phyloP scores from a whole-genome alignment of 306 rosid genomes.

The Castanospermum australe region DNA sequence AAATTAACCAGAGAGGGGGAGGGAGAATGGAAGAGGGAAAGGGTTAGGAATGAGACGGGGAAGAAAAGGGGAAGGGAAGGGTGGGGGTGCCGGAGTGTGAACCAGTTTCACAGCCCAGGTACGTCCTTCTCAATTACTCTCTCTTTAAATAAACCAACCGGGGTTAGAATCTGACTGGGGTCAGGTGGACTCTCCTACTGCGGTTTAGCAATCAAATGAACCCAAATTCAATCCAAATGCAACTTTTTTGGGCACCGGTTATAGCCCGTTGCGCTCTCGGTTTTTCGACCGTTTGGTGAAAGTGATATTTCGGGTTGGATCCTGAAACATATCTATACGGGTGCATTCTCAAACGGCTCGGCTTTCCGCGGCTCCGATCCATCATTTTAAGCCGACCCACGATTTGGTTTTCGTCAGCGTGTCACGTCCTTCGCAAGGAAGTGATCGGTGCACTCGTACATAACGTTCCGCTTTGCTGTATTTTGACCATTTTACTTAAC shows the following conservation, averaged over 20 bases:
- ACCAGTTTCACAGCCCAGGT: conserved; percentile 52
- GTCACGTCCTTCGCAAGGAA: conserved; percentile 26
- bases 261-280: conserved; percentile 38
- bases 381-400: conserved; percentile 21
- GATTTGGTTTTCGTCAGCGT: conserved; percentile 39
- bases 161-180: conserved; percentile 73
- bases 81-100: conserved; percentile 18
- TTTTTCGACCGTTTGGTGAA: conserved; percentile 43
- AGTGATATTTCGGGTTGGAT: background rate
- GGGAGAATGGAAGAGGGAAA: background rate
- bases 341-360: conserved; percentile 32
- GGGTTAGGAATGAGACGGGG: background rate
- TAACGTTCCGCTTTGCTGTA: too few relatives aligned
- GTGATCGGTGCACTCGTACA: conserved; percentile 44
- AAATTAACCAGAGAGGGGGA: background rate
- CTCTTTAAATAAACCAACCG: conserved; percentile 55
- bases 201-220: conserved; percentile 52
- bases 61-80: too few relatives aligned
- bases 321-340: background rate
- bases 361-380: conserved; percentile 35
- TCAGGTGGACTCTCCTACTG: conserved; percentile 39
- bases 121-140: conserved; percentile 14
- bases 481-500: too few relatives aligned
- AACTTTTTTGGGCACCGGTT: conserved; percentile 35
- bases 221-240: conserved; percentile 65